Conservation (phyloP, 2,329 filamentous ascomycete species). For the Furcasterigmium furcatum region DNA sequence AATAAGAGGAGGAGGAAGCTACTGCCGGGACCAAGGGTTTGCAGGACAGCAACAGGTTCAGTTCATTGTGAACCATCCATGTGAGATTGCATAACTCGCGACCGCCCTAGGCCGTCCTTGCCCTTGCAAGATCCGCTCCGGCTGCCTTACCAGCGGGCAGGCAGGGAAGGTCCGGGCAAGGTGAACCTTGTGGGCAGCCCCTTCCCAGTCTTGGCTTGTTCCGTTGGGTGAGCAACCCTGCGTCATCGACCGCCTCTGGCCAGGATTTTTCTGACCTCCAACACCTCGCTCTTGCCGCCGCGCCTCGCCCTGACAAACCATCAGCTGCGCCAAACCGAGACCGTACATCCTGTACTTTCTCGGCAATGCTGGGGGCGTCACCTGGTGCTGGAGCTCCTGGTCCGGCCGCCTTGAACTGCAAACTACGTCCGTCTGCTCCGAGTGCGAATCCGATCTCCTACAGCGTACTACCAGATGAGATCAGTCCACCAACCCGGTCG, state of each 20-base stretch:
- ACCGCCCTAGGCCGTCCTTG: neutral
- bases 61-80: neutral
- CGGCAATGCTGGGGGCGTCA: no score
- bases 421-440: no score
- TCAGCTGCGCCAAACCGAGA: neutral
- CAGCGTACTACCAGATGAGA: no score
- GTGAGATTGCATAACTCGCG: neutral
- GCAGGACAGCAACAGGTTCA: neutral
- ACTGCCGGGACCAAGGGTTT: neutral
- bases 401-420: neutral
- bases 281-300: neutral
- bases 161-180: neutral
- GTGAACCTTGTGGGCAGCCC: neutral
- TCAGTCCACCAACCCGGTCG: no score
- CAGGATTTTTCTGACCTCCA: neutral
- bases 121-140: no score
- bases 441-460: neutral
- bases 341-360: neutral
- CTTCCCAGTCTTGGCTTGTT: conserved; percentile 13
- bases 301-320: no score
- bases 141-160: no score
- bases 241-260: conserved; percentile 27
- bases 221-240: conserved; percentile 13
- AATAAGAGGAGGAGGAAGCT: neutral
- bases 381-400: neutral